Percentiles rank a stretch among this genome's conserved stretches.
These are phyloP conservation scores for Orbilia blumenaviensis DNA, from an alignment of 2,329 filamentous ascomycete genomes.

Conservation along the genomic window DNA sequence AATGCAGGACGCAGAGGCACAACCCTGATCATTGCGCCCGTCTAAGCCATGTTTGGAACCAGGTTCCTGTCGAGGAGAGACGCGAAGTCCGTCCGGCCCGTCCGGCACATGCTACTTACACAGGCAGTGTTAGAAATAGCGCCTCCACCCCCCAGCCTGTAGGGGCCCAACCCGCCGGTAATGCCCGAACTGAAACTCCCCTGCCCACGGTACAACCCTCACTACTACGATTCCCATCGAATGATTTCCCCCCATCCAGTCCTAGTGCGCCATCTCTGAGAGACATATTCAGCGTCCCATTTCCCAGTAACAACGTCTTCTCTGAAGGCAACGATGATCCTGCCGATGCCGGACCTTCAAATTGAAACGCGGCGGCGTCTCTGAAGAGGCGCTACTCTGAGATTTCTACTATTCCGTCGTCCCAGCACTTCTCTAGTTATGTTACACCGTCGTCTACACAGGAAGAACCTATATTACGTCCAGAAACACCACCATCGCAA, in stretches of 20 bases:
- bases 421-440: constrained; percentile 30
- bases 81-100: constrained; percentile 1
- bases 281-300: not conserved
- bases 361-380: constrained; percentile 52
- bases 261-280: not conserved
- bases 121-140: constrained; percentile 28
- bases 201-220: not conserved
- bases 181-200: not conserved
- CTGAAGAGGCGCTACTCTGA: constrained; percentile 53
- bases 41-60: constrained; percentile 35
- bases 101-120: not conserved
- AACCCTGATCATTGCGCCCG: constrained; percentile 48
- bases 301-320: not conserved
- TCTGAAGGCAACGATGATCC: not conserved
- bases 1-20: constrained; percentile 45
- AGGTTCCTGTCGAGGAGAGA: constrained; percentile 23
- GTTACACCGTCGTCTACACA: constrained; percentile 35
- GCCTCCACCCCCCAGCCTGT: not conserved
- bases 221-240: not conserved
- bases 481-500: not conserved
- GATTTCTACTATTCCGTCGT: constrained; percentile 32
- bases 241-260: not conserved
- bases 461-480: constrained; percentile 20
- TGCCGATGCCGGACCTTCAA: constrained; percentile 35
- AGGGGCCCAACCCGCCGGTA: not conserved